Percentiles rank a stretch among this genome's conserved stretches.
Conservation (phyloP, 202 grass and related monocot genomes). For the Alloteropsis angusta region DNA sequence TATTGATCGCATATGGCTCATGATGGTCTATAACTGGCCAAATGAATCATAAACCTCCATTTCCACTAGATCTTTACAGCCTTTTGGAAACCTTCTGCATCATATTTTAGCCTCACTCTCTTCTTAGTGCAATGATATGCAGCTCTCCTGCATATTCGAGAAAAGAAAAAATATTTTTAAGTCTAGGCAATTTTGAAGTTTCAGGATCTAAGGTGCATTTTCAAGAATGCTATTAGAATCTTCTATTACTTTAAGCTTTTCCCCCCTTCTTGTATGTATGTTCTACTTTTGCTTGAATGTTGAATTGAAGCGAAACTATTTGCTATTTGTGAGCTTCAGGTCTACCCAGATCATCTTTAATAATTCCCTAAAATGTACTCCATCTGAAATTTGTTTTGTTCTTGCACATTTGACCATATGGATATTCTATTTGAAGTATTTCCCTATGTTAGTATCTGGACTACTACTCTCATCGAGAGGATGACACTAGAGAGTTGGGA, state of each 20-base stretch:
- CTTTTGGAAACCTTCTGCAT: neutral
- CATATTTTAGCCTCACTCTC: too few species aligned
- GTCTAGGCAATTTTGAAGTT: neutral
- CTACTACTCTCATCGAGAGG: too few species aligned
- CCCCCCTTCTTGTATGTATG: neutral
- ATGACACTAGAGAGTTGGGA: too few species aligned
- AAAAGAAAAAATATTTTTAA: neutral
- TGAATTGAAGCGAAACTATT: neutral
- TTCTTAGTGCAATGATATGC: too few species aligned
- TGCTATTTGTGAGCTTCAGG: neutral
- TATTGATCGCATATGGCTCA: neutral
- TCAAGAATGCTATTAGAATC: neutral
- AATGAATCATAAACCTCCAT: neutral
- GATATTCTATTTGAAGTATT: constrained; percentile 11
- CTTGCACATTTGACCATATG: neutral
- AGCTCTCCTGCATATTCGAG: too few species aligned
- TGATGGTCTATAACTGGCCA: neutral
- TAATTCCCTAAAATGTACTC: neutral
- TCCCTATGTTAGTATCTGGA: too few species aligned
- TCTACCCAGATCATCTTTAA: neutral
- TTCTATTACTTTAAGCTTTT: neutral
- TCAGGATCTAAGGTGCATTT: neutral
- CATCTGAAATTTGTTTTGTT: constrained; percentile 3
- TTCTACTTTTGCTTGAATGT: constrained; percentile 3
- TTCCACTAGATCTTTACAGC: neutral